A percentile compares a stretch with the other conserved stretches of the same genome.
Evolutionary conservation across 2,329 filamentous ascomycete species (phyloP).

Genomic region (Hypoxylon sp.): DNA sequence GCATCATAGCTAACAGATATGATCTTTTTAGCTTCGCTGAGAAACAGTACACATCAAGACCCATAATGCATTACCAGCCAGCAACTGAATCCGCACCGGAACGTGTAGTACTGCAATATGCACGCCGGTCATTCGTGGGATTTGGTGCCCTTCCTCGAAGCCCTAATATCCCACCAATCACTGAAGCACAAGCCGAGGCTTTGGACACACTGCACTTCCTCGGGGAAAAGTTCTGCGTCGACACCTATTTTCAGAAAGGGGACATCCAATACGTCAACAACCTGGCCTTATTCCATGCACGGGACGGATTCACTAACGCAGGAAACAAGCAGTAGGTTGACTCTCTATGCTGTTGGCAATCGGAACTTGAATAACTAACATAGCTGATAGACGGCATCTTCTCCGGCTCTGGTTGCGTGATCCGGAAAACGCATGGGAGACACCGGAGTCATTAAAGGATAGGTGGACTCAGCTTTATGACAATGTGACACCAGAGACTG

Average conservation of each 20-base stretch:
- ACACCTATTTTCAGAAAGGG: constrained; percentile 64
- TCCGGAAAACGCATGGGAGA: constrained; percentile 65
- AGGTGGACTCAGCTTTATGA: constrained; percentile 70
- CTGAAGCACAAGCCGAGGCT: constrained; percentile 67
- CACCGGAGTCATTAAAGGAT: constrained; percentile 60
- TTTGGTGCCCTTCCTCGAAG: constrained; percentile 69
- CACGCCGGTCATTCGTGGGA: constrained; percentile 71
- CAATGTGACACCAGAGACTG: constrained; percentile 65
- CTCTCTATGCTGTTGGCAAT: constrained; percentile 55
- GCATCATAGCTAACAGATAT: constrained; percentile 63
- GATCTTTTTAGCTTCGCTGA: constrained; percentile 60
- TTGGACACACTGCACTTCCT: constrained; percentile 67
- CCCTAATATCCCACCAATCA: constrained; percentile 69
- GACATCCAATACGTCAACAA: constrained; percentile 72
- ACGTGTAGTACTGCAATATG: constrained; percentile 72
- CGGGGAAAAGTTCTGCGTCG: constrained; percentile 62
- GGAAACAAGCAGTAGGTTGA: constrained; percentile 63
- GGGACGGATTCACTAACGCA: constrained; percentile 65
- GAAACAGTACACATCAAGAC: constrained; percentile 63
- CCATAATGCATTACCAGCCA: constrained; percentile 70
- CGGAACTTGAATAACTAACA: constrained; percentile 54
- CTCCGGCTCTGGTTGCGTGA: constrained; percentile 67
- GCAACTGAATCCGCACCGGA: constrained; percentile 63
- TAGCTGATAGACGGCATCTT: constrained; percentile 61
- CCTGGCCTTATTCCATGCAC: constrained; percentile 67